These are phyloP conservation scores for Thielaviopsis musarum DNA, from an alignment of 2,329 filamentous ascomycete genomes.

Conservation along the genomic window DNA sequence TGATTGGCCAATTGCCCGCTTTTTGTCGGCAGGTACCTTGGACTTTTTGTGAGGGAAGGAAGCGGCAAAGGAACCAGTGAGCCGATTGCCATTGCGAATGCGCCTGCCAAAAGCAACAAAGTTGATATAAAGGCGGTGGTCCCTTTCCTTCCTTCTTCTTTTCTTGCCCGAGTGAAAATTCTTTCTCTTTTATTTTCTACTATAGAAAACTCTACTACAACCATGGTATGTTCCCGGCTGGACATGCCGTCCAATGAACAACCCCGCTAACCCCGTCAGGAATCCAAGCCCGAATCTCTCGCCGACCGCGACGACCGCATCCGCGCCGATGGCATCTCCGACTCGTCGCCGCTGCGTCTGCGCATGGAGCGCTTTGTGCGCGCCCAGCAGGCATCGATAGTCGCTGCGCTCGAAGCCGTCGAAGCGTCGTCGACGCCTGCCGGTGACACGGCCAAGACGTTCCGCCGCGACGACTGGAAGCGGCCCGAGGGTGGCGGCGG, in stretches of 20 bases:
- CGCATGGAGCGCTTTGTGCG: slow-evolving; percentile 97
- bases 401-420: slow-evolving; percentile 63
- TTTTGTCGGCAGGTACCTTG: no score
- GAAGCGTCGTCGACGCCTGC: slow-evolving; percentile 27
- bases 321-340: slow-evolving; percentile 52
- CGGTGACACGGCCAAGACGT: slow-evolving; percentile 32
- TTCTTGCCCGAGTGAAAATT: no score
- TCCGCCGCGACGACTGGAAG: slow-evolving; percentile 73
- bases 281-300: neutral
- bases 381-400: slow-evolving; percentile 76
- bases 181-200: no score
- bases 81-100: no score
- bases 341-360: slow-evolving; percentile 82
- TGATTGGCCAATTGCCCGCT: no score
- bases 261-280: slow-evolving; percentile 4
- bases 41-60: no score
- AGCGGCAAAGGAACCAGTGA: no score
- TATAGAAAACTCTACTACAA: no score
- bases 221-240: neutral
- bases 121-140: no score
- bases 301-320: slow-evolving; percentile 56
- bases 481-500: slow-evolving; percentile 81
- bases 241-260: neutral
- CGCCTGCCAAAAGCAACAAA: no score
- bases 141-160: no score